Evolutionary conservation across 345 rosid species (phyloP), one percentile per base, ranked within the genome.

Genomic region (Hypericum androsaemum): DNA sequence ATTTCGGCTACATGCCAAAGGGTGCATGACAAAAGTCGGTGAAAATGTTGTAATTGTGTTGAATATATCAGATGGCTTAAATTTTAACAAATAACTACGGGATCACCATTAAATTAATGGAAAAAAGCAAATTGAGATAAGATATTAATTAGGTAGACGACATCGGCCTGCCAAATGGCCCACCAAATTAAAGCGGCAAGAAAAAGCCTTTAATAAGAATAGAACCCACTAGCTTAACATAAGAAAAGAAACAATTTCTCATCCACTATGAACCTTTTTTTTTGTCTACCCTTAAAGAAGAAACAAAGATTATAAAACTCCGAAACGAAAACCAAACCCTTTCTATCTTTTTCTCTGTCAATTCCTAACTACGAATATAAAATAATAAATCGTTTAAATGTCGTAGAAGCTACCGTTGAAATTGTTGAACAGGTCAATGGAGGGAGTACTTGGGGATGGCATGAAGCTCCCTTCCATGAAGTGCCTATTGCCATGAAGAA

Each of bases 381-480:
- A 40, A 41, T 10, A 0, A 7, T 7, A 37, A 38, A 57, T 79
- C 58, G 4, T 1, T 22, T 4, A 83, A 44, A 68, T 72, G 63
- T 83, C 82, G 59, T 80, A 86, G 14, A 22, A 22, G 32, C 81
- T 77, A 59, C 43, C 51, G 42, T 42, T 59, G 55, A 64, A 64
- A 58, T 64, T 64, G 28, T 76, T 88, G 86, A 82, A 82, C 43
- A 76, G 59, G 68, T 85, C 95, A 43, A 69, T 47, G 10, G 92
- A 61, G 37, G 79, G 72, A 49, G 69, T 56, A 22, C 32, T 22
- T 3, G 84, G 78, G 37, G 80, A 72, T 32, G 77, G 69, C 69
- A 84, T 70, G 69, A 79, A 66, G 47, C 69, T 67, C 17, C 77
- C 75, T 9, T 74, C 86, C 1, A 76, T 58, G 32, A 74, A 80